These are phyloP conservation scores for Escallonia rubra DNA, from an alignment of 129 eudicot species.

Conservation along the genomic window DNA sequence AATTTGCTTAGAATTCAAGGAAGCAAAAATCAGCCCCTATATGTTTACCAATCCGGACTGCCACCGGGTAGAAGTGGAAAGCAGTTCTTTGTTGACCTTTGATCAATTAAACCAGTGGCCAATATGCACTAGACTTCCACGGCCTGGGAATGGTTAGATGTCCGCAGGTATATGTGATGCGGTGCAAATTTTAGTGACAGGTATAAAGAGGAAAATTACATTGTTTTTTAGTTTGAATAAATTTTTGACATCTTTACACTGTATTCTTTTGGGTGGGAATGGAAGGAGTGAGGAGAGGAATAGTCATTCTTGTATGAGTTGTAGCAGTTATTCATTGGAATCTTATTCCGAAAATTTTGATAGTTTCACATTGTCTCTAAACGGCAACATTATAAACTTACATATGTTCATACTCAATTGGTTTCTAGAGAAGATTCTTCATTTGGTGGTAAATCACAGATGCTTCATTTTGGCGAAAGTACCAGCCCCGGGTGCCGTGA, in stretches of 20 bases:
- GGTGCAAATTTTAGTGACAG: background rate
- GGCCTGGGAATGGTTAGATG: too few relatives aligned
- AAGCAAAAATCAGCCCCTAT: background rate
- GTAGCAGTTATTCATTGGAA: background rate
- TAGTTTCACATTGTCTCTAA: background rate
- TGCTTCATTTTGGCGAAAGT: too few relatives aligned
- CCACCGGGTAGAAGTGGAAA: background rate
- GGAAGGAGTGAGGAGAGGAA: background rate
- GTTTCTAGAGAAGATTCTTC: background rate
- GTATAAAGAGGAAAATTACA: constrained; percentile 7
- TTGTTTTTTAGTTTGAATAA: background rate
- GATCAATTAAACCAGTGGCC: constrained; percentile 1
- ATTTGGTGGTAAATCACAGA: background rate
- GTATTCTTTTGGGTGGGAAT: constrained; percentile 1
- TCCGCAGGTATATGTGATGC: too few relatives aligned
- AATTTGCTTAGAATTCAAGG: constrained; percentile 1
- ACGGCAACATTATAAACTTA: background rate
- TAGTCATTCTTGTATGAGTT: background rate
- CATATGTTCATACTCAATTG: background rate
- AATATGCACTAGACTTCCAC: background rate
- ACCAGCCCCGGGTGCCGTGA: too few relatives aligned
- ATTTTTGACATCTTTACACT: background rate
- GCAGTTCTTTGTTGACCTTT: constrained; percentile 4
- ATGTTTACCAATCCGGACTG: background rate
- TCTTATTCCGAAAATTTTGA: background rate